These are phyloP conservation scores for Tetraselmis chui DNA, from an alignment of 139 green algal genomes.

Conservation along the genomic window DNA sequence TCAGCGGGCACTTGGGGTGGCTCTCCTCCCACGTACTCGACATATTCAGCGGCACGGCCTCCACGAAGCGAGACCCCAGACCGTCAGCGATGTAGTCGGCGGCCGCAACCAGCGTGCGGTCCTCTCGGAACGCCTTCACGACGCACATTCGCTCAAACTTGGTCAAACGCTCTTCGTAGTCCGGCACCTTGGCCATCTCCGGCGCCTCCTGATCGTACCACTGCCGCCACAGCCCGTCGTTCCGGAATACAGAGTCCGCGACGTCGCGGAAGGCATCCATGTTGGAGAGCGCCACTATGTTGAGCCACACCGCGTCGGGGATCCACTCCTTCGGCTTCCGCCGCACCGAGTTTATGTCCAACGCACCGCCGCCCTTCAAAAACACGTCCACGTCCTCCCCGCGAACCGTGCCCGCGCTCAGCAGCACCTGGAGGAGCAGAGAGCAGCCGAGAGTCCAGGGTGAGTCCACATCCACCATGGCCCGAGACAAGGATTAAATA, in stretches of 20 bases:
- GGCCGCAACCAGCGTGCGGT: constrained; percentile 82
- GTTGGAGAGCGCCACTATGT: constrained; percentile 65
- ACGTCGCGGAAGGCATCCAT: constrained; percentile 78
- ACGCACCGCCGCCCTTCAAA: constrained; percentile 75
- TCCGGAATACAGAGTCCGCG: constrained; percentile 65
- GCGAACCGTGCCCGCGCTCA: constrained; percentile 14
- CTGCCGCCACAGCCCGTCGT: constrained; percentile 80
- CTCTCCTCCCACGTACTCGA: constrained; percentile 63
- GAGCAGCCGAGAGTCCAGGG: no score
- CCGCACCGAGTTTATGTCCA: constrained; percentile 70
- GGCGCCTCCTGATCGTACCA: constrained; percentile 88
- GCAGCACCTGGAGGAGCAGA: neutral
- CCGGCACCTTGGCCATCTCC: constrained; percentile 81
- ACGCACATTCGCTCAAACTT: constrained; percentile 90
- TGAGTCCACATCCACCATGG: no score
- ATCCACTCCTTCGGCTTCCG: constrained; percentile 87
- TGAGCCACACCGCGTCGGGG: constrained; percentile 80
- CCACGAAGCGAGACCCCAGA: constrained; percentile 81
- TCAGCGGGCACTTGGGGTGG: constrained; percentile 65
- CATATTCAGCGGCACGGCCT: constrained; percentile 82
- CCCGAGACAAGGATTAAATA: no score
- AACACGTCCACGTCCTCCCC: constrained; percentile 70
- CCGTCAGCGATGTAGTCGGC: constrained; percentile 75
- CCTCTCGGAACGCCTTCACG: constrained; percentile 84
- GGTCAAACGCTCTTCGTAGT: constrained; percentile 78